Base-by-base conservation (phyloP, 2,329 filamentous ascomycete species). In the Phaeoacremonium minimum region DNA sequence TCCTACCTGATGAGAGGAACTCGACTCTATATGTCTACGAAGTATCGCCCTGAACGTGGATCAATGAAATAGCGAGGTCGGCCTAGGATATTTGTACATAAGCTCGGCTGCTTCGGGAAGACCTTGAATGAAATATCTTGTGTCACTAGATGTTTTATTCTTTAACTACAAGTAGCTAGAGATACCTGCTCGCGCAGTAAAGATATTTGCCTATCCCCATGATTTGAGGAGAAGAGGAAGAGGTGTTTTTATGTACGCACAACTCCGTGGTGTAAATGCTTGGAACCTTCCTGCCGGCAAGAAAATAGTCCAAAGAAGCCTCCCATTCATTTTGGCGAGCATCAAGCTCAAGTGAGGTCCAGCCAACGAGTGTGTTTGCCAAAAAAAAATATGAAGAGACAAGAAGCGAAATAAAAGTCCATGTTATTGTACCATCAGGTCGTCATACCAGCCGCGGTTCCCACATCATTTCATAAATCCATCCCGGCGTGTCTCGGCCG, bases 1-100 rank as follows among this genome's bases (percentile, higher is more conserved):
- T 66, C 42, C 46, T 69, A 41, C 69, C 69, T 2, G 68, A 73
- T 43, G 65, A 70, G 48, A 56, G 60, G 31, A 62, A 66, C 32
- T 63, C 63, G 28, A 68, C 62, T 4, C 38, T 74, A 39, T 72
- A 71, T 45, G 56, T 68, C 1, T 70, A 68, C 42, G 69, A 73
- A 51, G 9, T 18, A 18, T 19, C 33, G 33, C 17, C 33, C 16
- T 18, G 11, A 16, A 30, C 18, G 26, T 20, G n/a, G n/a, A n/a
- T n/a, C n/a, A 15, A 30, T 6, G 11, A 30, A 15, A 30, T 30
- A 15, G 28, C n/a, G 11, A 30, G 16, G n/a, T n/a, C n/a, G n/a
- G n/a, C n/a, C n/a, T n/a, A n/a, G n/a, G n/a, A n/a, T n/a, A n/a
- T n/a, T n/a, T n/a, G n/a, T n/a, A n/a, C n/a, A n/a, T n/a, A n/a